Conservation (phyloP, 495 filamentous ascomycete genomes). For the Trichoderma gamsii region DNA sequence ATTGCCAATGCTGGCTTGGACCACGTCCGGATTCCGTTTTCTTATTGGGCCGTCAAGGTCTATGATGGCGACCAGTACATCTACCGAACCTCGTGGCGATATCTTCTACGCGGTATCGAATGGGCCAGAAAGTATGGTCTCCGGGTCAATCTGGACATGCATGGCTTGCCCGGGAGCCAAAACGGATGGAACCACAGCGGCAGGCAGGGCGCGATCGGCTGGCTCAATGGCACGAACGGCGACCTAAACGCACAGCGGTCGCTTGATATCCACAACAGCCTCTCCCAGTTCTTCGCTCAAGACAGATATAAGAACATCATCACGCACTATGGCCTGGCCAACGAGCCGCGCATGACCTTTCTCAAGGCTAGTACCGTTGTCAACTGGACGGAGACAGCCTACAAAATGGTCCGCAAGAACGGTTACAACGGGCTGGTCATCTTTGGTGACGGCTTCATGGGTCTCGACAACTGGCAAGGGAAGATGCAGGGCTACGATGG, state of each 20-base stretch:
- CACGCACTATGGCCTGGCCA: constrained; percentile 77
- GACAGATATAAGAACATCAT: constrained; percentile 78
- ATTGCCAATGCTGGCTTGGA: constrained; percentile 88
- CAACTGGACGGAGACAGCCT: constrained; percentile 62
- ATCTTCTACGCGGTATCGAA: constrained; percentile 87
- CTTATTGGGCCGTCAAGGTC: constrained; percentile 88
- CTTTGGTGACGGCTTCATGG: constrained; percentile 81
- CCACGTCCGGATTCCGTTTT: constrained; percentile 89
- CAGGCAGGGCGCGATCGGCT: constrained; percentile 61
- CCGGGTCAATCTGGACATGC: constrained; percentile 89
- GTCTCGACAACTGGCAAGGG: constrained; percentile 72
- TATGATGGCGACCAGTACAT: constrained; percentile 88
- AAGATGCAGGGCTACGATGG: constrained; percentile 49
- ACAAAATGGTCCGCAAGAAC: constrained; percentile 60
- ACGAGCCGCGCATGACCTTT: constrained; percentile 76
- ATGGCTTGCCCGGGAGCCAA: constrained; percentile 76
- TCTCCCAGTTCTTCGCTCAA: constrained; percentile 81
- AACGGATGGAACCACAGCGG: constrained; percentile 92
- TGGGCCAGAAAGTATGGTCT: constrained; percentile 90
- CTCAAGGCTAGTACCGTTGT: constrained; percentile 55
- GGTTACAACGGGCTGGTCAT: constrained; percentile 60
- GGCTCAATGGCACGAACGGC: constrained; percentile 71
- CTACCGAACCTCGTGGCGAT: constrained; percentile 82
- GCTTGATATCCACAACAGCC: constrained; percentile 72
- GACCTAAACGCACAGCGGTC: constrained; percentile 64